Evolutionary conservation across 148 eudicot species (phyloP).

Genomic region (Polygonum maritimum): DNA sequence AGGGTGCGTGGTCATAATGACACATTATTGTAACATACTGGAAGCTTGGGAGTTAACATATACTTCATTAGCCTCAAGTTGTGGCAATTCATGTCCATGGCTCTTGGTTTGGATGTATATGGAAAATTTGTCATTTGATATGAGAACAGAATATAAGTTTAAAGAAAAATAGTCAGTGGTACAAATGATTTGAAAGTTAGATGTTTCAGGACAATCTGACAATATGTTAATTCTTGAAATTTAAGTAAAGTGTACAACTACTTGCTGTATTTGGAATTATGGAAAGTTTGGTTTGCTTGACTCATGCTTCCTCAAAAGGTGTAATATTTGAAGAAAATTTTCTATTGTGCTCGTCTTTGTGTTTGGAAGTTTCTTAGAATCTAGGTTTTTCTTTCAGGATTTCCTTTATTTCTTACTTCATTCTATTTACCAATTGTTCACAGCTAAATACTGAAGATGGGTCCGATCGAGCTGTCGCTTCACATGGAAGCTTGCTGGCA

Average conservation of each 20-base stretch:
- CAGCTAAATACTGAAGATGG: constrained; percentile 32
- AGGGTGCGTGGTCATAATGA: constrained; percentile 1
- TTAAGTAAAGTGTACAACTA: background rate
- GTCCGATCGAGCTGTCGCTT: constrained; percentile 32
- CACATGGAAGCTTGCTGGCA: constrained; percentile 61
- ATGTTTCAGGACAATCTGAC: background rate
- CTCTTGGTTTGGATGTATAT: background rate
- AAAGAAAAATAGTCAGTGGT: background rate
- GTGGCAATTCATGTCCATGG: background rate
- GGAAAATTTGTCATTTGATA: background rate
- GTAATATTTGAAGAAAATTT: background rate
- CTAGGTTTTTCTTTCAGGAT: background rate
- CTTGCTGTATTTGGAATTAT: background rate
- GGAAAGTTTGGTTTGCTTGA: background rate
- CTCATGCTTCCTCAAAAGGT: background rate
- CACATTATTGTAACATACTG: background rate
- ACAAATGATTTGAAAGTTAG: background rate
- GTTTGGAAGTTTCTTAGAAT: background rate
- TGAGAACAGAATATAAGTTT: background rate
- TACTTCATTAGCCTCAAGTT: background rate
- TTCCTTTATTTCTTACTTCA: constrained; percentile 10
- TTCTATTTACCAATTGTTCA: constrained; percentile 5
- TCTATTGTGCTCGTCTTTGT: background rate
- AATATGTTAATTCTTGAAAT: background rate
- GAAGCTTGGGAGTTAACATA: background rate